These are phyloP conservation scores for Wickerhamia fluorescens DNA, from an alignment of 805 yeast species.

Conservation along the genomic window DNA sequence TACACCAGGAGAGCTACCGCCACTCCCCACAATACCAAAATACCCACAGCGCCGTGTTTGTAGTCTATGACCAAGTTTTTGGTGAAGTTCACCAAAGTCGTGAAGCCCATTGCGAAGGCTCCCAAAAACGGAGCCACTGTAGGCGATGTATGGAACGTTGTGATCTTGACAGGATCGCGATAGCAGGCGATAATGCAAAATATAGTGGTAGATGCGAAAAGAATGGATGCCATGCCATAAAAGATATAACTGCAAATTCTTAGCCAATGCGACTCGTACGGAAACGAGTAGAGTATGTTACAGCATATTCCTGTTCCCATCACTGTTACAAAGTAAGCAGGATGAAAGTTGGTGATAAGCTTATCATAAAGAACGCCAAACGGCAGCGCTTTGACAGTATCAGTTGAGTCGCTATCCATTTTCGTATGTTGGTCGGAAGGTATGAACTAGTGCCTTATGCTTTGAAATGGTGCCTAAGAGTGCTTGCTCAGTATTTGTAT, in stretches of 20 bases:
- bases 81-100: conserved; percentile 56
- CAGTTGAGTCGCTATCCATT: no score
- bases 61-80: conserved; percentile 34
- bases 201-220: conserved; percentile 37
- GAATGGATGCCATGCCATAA: conserved; percentile 52
- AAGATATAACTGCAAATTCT: conserved; percentile 49
- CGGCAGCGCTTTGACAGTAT: no score
- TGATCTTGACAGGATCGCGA: conserved; percentile 18
- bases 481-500: no score
- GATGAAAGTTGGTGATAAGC: conserved; percentile 25
- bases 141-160: conserved; percentile 25
- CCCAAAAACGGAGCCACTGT: conserved; percentile 61
- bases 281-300: conserved; percentile 53
- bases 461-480: no score
- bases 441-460: no score
- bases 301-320: conserved; percentile 84
- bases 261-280: conserved; percentile 59
- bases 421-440: no score
- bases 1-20: conserved; percentile 46
- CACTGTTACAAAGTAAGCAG: conserved; percentile 62
- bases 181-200: conserved; percentile 36
- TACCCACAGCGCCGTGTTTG: conserved; percentile 37
- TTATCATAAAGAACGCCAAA: conserved; percentile 3
- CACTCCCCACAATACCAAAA: conserved; percentile 72
- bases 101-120: conserved; percentile 72